Base-by-base conservation (phyloP, 139 green algal genomes). In the Asterochloris erici region DNA sequence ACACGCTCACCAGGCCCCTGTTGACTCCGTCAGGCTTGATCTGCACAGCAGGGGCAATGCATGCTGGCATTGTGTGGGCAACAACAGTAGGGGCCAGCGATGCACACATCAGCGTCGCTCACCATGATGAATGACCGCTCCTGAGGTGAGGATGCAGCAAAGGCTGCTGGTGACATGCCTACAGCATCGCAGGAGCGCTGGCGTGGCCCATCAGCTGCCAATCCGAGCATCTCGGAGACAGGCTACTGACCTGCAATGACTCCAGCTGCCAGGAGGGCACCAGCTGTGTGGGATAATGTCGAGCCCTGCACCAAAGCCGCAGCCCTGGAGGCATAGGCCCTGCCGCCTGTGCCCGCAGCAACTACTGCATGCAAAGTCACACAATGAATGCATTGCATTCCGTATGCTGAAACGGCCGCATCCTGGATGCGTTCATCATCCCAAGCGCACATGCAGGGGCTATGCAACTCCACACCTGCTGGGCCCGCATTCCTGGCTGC, bases 11-110 rank as follows among this genome's bases (percentile, higher is more conserved):
- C 74, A 92, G 70, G 19, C 85, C 88, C 21, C 83, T 76, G 70
- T 90, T 79, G 69, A 91, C 88, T 21, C 88, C 88, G 63, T 92
- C 88, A n/a, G 88, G 88, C 84, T 92, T 92, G 23, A 90, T 77
- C 86, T 89, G 83, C 76, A 80, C 13, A 14, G 23, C n/a, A 26
- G n/a, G 16, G 21, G 15, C n/a, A 80, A 16, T 23, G 21, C 29
- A 17, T 66, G 11, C 38, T 54, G 38, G 38, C 38, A 54, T 54
- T 54, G 38, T 54, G 38, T 54, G 6, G 38, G 38, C 38, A 6
- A 54, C 6, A 10, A 6, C 38, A 54, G 38, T 6, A 54, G 38
- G 38, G 38, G 38, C 38, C 38, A 54, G 38, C 38, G 6, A 6
- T 54, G 38, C 38, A 54, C 38, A 54, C 38, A 54, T 10, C 38